These are phyloP conservation scores for Sporothrix pallida DNA, from an alignment of 2,329 filamentous ascomycete species.

Conservation along the genomic window DNA sequence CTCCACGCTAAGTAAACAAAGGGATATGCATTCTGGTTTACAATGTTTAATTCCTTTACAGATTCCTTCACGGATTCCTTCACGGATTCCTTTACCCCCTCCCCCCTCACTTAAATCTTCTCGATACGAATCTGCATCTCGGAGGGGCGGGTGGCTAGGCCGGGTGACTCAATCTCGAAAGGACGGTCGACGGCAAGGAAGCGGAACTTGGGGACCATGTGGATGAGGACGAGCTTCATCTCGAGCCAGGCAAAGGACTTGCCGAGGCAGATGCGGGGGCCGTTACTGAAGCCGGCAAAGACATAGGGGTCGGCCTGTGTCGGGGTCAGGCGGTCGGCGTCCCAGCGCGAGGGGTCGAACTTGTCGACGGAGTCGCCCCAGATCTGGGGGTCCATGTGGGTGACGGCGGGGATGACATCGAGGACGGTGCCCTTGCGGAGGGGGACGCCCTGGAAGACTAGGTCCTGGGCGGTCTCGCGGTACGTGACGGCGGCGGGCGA, in stretches of 20 bases:
- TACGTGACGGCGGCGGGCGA: conserved; percentile 39
- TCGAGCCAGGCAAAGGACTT: conserved; percentile 41
- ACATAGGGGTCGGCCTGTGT: conserved; percentile 43
- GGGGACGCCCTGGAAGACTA: conserved; percentile 44
- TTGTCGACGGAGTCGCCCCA: conserved; percentile 49
- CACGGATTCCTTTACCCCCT: neutral
- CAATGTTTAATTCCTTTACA: too few species aligned
- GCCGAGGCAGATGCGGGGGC: conserved; percentile 42
- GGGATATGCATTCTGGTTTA: too few species aligned
- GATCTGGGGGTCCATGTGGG: conserved; percentile 46
- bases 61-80: too few species aligned
- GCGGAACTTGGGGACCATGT: conserved; percentile 37
- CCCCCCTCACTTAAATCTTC: conserved; percentile 6
- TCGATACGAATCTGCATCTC: conserved; percentile 27
- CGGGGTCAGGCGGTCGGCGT: conserved; percentile 38
- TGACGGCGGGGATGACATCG: conserved; percentile 46
- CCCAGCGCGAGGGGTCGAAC: conserved; percentile 50
- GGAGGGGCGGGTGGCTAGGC: conserved; percentile 29
- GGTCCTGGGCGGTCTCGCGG: conserved; percentile 40
- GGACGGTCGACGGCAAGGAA: conserved; percentile 28
- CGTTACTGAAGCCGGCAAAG: conserved; percentile 43
- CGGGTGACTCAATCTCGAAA: conserved; percentile 32
- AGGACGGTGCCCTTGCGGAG: conserved; percentile 48
- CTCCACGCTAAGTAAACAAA: too few species aligned
- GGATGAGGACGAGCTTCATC: conserved; percentile 41